Evolutionary conservation across 495 filamentous ascomycete genomes (phyloP).

Genomic region (Corynascus novoguineensis): DNA sequence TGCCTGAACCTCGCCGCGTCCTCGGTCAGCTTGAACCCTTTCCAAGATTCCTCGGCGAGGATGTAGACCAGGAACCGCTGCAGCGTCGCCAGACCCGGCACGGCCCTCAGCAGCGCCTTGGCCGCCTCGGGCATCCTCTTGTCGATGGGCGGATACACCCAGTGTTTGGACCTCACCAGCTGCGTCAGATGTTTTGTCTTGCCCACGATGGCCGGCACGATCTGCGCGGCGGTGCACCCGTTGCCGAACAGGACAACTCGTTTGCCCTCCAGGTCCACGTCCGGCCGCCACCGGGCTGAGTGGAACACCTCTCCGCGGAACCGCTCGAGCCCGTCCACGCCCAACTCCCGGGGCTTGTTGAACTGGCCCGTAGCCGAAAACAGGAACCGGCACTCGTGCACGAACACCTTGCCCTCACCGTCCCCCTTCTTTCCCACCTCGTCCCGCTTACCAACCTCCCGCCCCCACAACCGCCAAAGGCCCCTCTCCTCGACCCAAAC

Average conservation of each 20-base stretch:
- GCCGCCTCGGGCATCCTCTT: slow-evolving; percentile 7
- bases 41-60: slow-evolving; percentile 22
- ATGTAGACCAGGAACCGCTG: slow-evolving; percentile 29
- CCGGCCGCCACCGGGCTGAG: slow-evolving; percentile 51
- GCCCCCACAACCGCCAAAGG: slow-evolving; percentile 28
- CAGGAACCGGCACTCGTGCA: slow-evolving; percentile 36
- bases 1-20: slow-evolving; percentile 12
- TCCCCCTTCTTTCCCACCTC: background rate
- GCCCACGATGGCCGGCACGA: slow-evolving; percentile 35
- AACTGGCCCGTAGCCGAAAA: slow-evolving; percentile 50
- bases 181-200: slow-evolving; percentile 32
- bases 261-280: slow-evolving; percentile 44
- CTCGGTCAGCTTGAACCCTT: slow-evolving; percentile 24
- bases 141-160: slow-evolving; percentile 37
- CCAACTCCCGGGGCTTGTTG: slow-evolving; percentile 30
- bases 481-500: slow-evolving; percentile 53
- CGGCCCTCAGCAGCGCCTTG: slow-evolving; percentile 15
- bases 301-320: slow-evolving; percentile 56
- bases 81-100: slow-evolving; percentile 27
- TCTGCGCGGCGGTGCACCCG: slow-evolving; percentile 50
- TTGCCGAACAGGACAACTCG: slow-evolving; percentile 57
- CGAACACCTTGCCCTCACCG: background rate
- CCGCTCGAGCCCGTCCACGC: slow-evolving; percentile 48
- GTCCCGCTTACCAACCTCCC: no score
- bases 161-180: slow-evolving; percentile 28